Base-by-base conservation (phyloP, 306 rosid species). In the Castanea crenata region DNA sequence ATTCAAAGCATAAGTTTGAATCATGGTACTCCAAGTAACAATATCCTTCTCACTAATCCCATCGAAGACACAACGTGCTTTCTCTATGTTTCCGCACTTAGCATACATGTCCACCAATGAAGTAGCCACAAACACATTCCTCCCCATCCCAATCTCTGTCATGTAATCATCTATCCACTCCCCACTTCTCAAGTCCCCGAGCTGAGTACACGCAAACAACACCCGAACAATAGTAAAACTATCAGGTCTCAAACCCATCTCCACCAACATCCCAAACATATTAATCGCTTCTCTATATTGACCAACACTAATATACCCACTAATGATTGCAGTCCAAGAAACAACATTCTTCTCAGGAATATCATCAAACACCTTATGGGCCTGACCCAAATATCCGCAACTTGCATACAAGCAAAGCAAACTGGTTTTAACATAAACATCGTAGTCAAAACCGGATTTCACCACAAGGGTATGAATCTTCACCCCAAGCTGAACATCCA, bases 1-100 rank as follows among this genome's bases (percentile, higher is more conserved):
- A 74, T 82, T 85, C 68, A 83, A 54, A 27, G 83, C 86, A 52
- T 82, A 85, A 70, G 58, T 76, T 56, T 82, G 83, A 69, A 85
- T 82, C 88, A 85, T 75, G 6, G 86, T 73, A 62, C 76, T 85
- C 88, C 88, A 85, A 25, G 83, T 71, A 58, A 68, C 77, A 23
- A 70, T 79, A 34, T 81, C 61, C 73, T 61, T 81, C 23, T 75
- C 76, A 14, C 20, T 14, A 64, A 81, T 44, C 25, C 55, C 20
- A 70, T 68, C 73, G 58, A 81, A 81, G 58, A 76, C 68, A 58
- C 55, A 19, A 44, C 61, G 55, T 3, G 84, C 77, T 68, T 59
- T 70, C 58, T 68, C 79, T 19, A 81, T 32, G 41, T 70, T 71
- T 41, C 80, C 77, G 59, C 80, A 81, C 65, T 81, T 76, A 18